Evolutionary conservation across 2,329 filamentous ascomycete species (phyloP), one percentile per base, ranked within the genome.

Genomic region (Aureobasidium vineae): DNA sequence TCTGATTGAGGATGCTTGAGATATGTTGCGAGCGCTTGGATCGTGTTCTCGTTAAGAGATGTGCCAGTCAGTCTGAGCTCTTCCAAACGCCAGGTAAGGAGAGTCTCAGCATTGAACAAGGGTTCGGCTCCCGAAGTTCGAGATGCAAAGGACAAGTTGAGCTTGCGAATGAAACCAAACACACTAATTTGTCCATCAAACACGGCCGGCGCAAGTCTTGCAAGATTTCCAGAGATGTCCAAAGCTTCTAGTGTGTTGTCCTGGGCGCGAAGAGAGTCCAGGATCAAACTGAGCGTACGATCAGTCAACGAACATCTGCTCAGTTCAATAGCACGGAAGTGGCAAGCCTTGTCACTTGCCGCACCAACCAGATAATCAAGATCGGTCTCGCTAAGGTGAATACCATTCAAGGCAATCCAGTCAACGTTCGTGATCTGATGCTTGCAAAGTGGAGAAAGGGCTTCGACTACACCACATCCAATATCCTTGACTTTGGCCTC

Each of bases 371-470:
- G 72, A 70, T 85, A 85, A 69, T 90, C 88, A 63, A 90, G 78
- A 75, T 91, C 89, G 0, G 86, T 86, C 64, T 91, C 88, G 47
- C 86, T 87, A n/a, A 91, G 82, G 68, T 85, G 83, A 68, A 90
- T 88, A 15, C 87, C 87, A 68, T 86, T 90, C 67, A 91, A 76
- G 26, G 85, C 82, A 63, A 91, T 84, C 88, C 88, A 91, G 73
- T 89, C 86, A 21, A 90, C 85, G 71, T 87, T 88, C 0, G 88
- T 90, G 28, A 87, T 81, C 70, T 88, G 84, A 68, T 85, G 83
- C 69, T 86, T 86, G 75, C 87, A 90, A 6, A 90, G 78, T 1
- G 88, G 87, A 70, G 89, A 87, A 5, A 91, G 79, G 2, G 88
- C 88, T 73, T 89, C 87, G 21, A 88, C 85, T 57, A 91, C 87